Percentiles rank a stretch among this genome's conserved stretches.
These are phyloP conservation scores for Nemania serpens DNA, from an alignment of 2,329 filamentous ascomycete genomes.

Conservation along the genomic window DNA sequence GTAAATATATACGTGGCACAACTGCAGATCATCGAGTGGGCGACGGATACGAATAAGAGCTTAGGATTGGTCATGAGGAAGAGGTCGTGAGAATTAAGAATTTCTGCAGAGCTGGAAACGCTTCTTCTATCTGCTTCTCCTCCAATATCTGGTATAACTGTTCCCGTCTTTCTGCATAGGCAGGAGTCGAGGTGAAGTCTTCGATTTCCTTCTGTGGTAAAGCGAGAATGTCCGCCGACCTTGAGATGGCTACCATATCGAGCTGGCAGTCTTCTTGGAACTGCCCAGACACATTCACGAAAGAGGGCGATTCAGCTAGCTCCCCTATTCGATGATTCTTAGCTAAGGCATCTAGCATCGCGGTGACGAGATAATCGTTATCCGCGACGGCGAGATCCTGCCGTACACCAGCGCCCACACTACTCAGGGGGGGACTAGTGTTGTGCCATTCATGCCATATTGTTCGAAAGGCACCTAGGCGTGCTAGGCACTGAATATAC, in stretches of 20 bases:
- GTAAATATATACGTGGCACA: not conserved
- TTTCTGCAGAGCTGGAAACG: slow-evolving; percentile 9
- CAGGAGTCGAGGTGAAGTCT: not conserved
- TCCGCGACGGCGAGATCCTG: not conserved
- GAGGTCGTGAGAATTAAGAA: slow-evolving; percentile 2
- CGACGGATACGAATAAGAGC: not conserved
- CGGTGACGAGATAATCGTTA: not conserved
- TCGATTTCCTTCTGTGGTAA: not conserved
- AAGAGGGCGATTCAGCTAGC: slow-evolving; percentile 13
- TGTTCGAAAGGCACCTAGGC: slow-evolving; percentile 38
- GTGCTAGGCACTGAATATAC: slow-evolving; percentile 34
- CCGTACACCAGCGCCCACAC: not conserved
- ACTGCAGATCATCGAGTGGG: not conserved
- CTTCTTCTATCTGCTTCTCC: slow-evolving; percentile 5
- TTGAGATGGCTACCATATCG: slow-evolving; percentile 33
- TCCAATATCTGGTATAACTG: slow-evolving; percentile 4
- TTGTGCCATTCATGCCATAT: slow-evolving; percentile 36
- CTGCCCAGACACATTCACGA: slow-evolving; percentile 11
- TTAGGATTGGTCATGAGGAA: slow-evolving; percentile 2
- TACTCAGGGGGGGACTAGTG: not conserved
- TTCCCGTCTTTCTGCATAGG: not conserved
- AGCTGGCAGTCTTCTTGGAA: slow-evolving; percentile 30
- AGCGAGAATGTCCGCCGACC: slow-evolving; percentile 20
- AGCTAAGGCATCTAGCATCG: slow-evolving; percentile 5
- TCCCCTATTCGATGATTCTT: slow-evolving; percentile 13